Evolutionary conservation across 1,284 basidiomycete genomes (phyloP).

Genomic region (Amylostereum chailletii): DNA sequence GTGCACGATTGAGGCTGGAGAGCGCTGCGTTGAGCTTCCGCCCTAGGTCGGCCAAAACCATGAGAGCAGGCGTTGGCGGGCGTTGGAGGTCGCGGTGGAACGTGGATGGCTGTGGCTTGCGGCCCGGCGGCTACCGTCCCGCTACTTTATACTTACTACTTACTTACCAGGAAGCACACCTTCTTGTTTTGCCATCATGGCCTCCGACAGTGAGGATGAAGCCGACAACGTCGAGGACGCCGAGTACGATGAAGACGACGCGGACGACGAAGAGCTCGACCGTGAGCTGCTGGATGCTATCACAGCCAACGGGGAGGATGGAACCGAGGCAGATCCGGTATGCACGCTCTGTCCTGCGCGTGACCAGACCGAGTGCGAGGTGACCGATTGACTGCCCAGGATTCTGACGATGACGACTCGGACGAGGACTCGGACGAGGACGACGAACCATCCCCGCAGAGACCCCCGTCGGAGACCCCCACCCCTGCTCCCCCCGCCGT

Average conservation of each 20-base stretch:
- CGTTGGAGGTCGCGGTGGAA: slow-evolving; percentile 1
- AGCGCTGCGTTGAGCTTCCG: slow-evolving; percentile 91
- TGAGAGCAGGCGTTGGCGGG: slow-evolving; percentile 28
- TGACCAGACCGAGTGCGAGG: too few relatives aligned
- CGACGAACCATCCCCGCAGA: slow-evolving; percentile 16
- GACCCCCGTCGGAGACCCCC: not conserved
- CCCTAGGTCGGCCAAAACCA: slow-evolving; percentile 97
- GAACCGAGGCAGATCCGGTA: slow-evolving; percentile 21
- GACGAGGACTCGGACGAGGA: slow-evolving; percentile 45
- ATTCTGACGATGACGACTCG: slow-evolving; percentile 51
- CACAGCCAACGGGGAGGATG: slow-evolving; percentile 52
- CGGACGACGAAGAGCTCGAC: slow-evolving; percentile 41
- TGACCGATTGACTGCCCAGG: slow-evolving; percentile 22
- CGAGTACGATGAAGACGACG: slow-evolving; percentile 37
- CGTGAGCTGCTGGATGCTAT: slow-evolving; percentile 45
- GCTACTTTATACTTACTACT: too few relatives aligned
- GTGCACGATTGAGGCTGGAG: slow-evolving; percentile 80
- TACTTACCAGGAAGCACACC: not conserved
- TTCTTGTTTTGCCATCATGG: slow-evolving; percentile 26
- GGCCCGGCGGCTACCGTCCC: too few relatives aligned
- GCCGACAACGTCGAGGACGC: slow-evolving; percentile 47
- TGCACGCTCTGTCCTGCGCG: not conserved
- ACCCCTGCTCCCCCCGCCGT: slow-evolving; percentile 4
- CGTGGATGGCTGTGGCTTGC: too few relatives aligned
- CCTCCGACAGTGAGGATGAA: slow-evolving; percentile 59